A percentile compares a stretch with the other conserved stretches of the same genome.
phyloP scores from a whole-genome alignment of 139 green algal species.

The Diplosphaera chodatii region DNA sequence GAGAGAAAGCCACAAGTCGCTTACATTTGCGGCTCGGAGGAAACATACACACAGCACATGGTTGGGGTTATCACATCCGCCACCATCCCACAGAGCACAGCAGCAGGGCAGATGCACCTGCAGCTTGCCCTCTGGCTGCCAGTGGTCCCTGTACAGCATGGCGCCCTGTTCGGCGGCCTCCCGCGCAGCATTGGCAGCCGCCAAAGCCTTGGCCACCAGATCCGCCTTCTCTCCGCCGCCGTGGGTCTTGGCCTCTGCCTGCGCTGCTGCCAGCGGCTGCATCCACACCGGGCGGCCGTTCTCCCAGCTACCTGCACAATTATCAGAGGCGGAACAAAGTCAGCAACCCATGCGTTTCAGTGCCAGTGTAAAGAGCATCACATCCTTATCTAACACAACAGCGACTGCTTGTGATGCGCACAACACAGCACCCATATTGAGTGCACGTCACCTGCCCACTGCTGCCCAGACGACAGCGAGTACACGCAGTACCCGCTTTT shows the following conservation, averaged over 20 bases:
- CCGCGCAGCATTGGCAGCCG: constrained; percentile 13
- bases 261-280: background rate
- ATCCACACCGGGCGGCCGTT: constrained; percentile 10
- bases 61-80: too few relatives aligned
- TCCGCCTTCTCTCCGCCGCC: background rate
- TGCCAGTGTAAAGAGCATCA: too few relatives aligned
- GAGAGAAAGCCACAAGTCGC: too few relatives aligned
- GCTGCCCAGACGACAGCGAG: constrained; percentile 13
- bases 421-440: too few relatives aligned
- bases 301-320: constrained; percentile 14
- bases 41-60: too few relatives aligned
- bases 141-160: background rate
- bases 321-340: too few relatives aligned
- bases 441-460: constrained; percentile 24
- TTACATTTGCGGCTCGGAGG: too few relatives aligned
- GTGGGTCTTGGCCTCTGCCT: background rate
- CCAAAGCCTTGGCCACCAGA: constrained; percentile 3
- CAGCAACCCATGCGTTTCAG: too few relatives aligned
- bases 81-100: too few relatives aligned
- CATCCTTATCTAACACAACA: too few relatives aligned
- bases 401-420: too few relatives aligned
- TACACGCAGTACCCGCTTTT: constrained; percentile 27
- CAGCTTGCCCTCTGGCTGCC: background rate
- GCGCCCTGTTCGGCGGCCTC: constrained; percentile 3
- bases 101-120: background rate